Percentiles rank a stretch among this genome's conserved stretches.
phyloP scores from a whole-genome alignment of 495 filamentous ascomycete species.

The Penicillium riverlandense region DNA sequence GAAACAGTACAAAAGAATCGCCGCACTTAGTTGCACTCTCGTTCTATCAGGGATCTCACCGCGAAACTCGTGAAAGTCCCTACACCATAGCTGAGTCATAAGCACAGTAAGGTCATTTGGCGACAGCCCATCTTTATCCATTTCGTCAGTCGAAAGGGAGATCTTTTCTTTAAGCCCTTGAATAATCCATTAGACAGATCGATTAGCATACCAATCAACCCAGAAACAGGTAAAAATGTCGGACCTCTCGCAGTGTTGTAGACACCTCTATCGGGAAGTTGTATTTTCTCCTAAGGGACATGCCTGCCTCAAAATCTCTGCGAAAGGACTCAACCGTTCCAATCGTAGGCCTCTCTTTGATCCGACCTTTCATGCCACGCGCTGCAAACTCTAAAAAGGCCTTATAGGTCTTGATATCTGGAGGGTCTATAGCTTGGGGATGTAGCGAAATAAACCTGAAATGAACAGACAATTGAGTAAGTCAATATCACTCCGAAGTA shows the following conservation, averaged over 20 bases:
- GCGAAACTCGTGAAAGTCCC: constrained; percentile 2
- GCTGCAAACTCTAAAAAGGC: not conserved
- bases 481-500: not conserved
- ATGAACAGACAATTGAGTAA: not conserved
- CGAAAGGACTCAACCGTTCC: not conserved
- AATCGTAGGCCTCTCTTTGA: constrained; percentile 3
- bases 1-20: constrained; percentile 8
- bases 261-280: not conserved
- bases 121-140: constrained; percentile 6
- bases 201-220: not conserved
- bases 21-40: constrained; percentile 3
- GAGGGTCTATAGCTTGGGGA: not conserved
- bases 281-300: constrained; percentile 12
- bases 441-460: not conserved
- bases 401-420: not conserved
- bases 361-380: not conserved
- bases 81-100: constrained; percentile 6
- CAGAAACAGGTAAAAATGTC: not conserved
- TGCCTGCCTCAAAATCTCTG: not conserved
- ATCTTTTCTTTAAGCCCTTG: not conserved
- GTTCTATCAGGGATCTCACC: not conserved
- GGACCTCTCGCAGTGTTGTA: not conserved
- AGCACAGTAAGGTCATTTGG: constrained; percentile 8
- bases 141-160: constrained; percentile 1
- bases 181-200: not conserved